Base-by-base conservation (phyloP, 257 asterid genomes). In the Gentiana macrophylla region DNA sequence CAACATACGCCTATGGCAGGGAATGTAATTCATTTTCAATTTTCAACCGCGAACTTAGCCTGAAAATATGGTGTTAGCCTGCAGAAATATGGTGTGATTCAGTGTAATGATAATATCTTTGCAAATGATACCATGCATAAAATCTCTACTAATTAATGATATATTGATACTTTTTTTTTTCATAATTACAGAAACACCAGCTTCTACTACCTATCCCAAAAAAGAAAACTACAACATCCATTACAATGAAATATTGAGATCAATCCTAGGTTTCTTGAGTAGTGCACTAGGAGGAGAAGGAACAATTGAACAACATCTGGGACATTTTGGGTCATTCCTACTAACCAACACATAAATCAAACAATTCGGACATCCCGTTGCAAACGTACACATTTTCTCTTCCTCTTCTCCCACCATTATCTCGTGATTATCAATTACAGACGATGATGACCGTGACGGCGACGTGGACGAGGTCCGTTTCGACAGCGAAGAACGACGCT, bases 331-430 rank as follows among this genome's bases (percentile, higher is more conserved):
- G 13, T 79, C 65, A 56, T 44, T 67, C 57, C 43, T 72, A 0
- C 85, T 62, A 47, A 86, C 75, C 32, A 89, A 73, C 15, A 89
- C 95, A 1, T 86, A 89, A 4, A 83, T 73, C 35, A 83, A 61
- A 54, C 97, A 89, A 44, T 75, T 62, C 1, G 94, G 95, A 75
- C 97, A 89, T 0, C 92, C 94, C 0, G 86, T 82, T 2, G 97
- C 97, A 13, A 83, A 78, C 0, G 89, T 71, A 10, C 73, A 59
- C 9, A 79, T 46, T 1, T 73, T 48, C 37, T 56, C 72, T 62
- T 79, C 91, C 50, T 82, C 94, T 1, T 67, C 76, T 15, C 73
- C 84, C 2, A 50, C 48, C 46, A 5, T 1, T 80, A 55, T 75
- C 46, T 41, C 46, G 68, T 6, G 93, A 84, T 2, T 92, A 6